phyloP scores from a whole-genome alignment of 108 stramenopile genomes.

The Skeletonema costatum region DNA sequence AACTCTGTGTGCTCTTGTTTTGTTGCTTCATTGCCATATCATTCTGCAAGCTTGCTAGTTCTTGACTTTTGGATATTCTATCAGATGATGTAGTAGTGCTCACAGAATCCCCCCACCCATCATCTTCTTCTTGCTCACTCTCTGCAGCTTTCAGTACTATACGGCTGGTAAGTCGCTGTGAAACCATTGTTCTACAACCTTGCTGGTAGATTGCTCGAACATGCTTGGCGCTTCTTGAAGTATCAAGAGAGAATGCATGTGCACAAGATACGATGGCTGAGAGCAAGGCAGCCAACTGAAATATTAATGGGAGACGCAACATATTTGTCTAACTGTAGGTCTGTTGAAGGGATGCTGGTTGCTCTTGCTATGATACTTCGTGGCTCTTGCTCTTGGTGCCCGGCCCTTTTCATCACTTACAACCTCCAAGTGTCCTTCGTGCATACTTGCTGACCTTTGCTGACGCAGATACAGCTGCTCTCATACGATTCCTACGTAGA shows the following conservation, averaged over 20 bases:
- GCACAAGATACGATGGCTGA: neutral
- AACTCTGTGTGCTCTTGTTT: neutral
- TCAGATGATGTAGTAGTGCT: neutral
- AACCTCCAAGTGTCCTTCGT: too few species aligned
- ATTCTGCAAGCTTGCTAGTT: conserved; percentile 19
- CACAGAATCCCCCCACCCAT: conserved; percentile 20
- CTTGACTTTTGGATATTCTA: conserved; percentile 28
- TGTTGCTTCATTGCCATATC: conserved; percentile 19
- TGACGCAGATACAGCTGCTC: too few species aligned
- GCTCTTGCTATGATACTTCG: too few species aligned
- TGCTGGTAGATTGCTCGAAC: conserved; percentile 30
- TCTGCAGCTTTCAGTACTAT: neutral
- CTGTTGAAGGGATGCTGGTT: too few species aligned
- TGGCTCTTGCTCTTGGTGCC: too few species aligned
- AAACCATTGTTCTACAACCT: neutral
- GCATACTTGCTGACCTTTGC: too few species aligned
- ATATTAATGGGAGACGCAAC: neutral
- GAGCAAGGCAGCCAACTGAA: neutral
- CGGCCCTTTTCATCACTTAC: too few species aligned
- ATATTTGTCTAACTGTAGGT: neutral
- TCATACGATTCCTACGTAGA: neutral
- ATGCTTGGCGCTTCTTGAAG: conserved; percentile 2
- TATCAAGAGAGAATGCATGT: conserved; percentile 32
- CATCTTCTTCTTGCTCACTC: conserved; percentile 10
- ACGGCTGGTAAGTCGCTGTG: neutral